Percentiles rank a stretch among this genome's conserved stretches.
Evolutionary conservation across 352 stramenopile species (phyloP).

Genomic region (Globisporangium uncinulatum): DNA sequence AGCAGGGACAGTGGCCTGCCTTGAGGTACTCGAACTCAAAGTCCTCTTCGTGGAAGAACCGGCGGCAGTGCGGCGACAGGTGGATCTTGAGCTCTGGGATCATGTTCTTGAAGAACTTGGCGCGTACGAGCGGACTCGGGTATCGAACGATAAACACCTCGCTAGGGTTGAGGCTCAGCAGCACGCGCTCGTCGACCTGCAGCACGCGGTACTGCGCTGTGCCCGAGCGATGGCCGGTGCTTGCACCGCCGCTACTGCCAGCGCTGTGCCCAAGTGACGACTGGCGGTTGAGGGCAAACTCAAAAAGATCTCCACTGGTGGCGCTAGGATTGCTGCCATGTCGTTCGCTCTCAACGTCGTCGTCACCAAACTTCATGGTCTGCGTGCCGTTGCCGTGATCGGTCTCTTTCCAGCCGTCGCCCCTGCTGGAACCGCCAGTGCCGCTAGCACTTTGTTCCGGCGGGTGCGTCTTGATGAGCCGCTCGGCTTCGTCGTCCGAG

Average conservation of each 20-base stretch:
- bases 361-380: slow-evolving; percentile 72
- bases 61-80: slow-evolving; percentile 84
- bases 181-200: slow-evolving; percentile 65
- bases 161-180: slow-evolving; percentile 62
- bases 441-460: slow-evolving; percentile 21
- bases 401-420: slow-evolving; percentile 48
- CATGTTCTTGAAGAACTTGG: slow-evolving; percentile 91
- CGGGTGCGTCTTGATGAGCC: slow-evolving; percentile 69
- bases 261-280: slow-evolving; percentile 35
- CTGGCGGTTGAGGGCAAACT: slow-evolving; percentile 84
- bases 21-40: slow-evolving; percentile 94
- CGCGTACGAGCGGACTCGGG: slow-evolving; percentile 41
- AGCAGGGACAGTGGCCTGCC: slow-evolving; percentile 86
- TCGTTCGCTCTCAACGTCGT: slow-evolving; percentile 40
- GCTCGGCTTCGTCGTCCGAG: slow-evolving; percentile 80
- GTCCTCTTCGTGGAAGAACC: slow-evolving; percentile 95
- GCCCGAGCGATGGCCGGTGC: slow-evolving; percentile 39
- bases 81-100: slow-evolving; percentile 91
- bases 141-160: slow-evolving; percentile 89
- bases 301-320: slow-evolving; percentile 53
- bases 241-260: not conserved
- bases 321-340: slow-evolving; percentile 9
- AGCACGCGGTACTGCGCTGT: slow-evolving; percentile 66
- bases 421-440: slow-evolving; percentile 14
- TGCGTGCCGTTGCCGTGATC: slow-evolving; percentile 62